Percentiles rank a stretch among this genome's conserved stretches.
phyloP scores from a whole-genome alignment of 495 filamentous ascomycete species.

The Alectoria sarmentosa region DNA sequence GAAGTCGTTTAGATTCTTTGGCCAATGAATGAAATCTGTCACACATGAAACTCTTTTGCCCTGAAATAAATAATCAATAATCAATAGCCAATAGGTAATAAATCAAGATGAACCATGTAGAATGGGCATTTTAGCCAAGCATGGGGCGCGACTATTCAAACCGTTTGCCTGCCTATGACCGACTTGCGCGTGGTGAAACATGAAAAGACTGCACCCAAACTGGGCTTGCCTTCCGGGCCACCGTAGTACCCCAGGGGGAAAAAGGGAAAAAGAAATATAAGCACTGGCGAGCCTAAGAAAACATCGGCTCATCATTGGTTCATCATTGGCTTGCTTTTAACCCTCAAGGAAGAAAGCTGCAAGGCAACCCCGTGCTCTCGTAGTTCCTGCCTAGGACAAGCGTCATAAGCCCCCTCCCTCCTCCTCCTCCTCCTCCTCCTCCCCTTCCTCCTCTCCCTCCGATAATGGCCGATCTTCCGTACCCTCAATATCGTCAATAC shows the following conservation, averaged over 20 bases:
- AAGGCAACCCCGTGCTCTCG: too few relatives aligned
- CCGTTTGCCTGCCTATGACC: not conserved
- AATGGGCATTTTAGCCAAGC: not conserved
- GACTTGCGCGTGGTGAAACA: not conserved
- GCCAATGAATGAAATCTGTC: not conserved
- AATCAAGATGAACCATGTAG: not conserved
- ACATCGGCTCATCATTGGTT: too few relatives aligned
- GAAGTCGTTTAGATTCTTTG: not conserved
- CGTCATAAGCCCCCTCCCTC: not conserved
- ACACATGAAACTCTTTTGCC: not conserved
- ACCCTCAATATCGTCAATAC: conserved; percentile 1
- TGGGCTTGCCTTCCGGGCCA: too few relatives aligned
- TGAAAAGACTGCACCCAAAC: not conserved
- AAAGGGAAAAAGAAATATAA: not conserved
- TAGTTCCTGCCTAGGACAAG: conserved; percentile 1
- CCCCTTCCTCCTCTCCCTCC: not conserved
- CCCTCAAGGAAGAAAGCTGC: not conserved
- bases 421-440: too few relatives aligned
- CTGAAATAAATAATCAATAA: too few relatives aligned
- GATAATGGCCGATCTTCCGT: not conserved
- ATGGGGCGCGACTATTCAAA: not conserved
- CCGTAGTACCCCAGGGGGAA: not conserved
- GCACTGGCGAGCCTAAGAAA: not conserved
- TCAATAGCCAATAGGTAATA: too few relatives aligned
- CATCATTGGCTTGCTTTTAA: too few relatives aligned